Percentiles rank a stretch among this genome's conserved stretches.
These are phyloP conservation scores for Gynochthodes officinalis DNA, from an alignment of 257 asterid species.

Conservation along the genomic window DNA sequence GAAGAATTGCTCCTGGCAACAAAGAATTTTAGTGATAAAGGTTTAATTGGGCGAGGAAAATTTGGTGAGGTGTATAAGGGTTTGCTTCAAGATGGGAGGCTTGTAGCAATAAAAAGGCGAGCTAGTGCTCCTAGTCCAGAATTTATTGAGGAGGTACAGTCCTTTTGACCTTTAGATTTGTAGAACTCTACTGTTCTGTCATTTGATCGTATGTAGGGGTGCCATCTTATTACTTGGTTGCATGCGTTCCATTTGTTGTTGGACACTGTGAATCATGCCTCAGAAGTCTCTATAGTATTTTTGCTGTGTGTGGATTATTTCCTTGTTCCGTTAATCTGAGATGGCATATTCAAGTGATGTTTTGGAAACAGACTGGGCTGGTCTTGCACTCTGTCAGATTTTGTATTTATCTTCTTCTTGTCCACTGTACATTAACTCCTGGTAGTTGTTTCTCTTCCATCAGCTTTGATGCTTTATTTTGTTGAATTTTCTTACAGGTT, in stretches of 20 bases:
- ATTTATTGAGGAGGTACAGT: slow-evolving; percentile 67
- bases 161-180: neutral
- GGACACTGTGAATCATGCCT: neutral
- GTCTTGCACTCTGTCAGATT: neutral
- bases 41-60: slow-evolving; percentile 83
- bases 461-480: slow-evolving; percentile 15
- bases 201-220: neutral
- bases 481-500: slow-evolving; percentile 59
- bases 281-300: neutral
- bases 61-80: slow-evolving; percentile 95
- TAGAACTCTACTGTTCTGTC: neutral
- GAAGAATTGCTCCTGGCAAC: slow-evolving; percentile 76
- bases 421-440: neutral
- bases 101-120: slow-evolving; percentile 79
- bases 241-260: neutral
- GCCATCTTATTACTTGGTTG: too few relatives aligned
- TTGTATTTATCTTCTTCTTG: neutral
- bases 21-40: slow-evolving; percentile 57
- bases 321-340: neutral
- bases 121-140: slow-evolving; percentile 57
- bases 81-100: slow-evolving; percentile 83
- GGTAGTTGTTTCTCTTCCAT: slow-evolving; percentile 8
- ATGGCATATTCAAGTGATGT: slow-evolving; percentile 6
- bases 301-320: neutral
- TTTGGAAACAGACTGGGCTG: slow-evolving; percentile 7